A percentile compares a stretch with the other conserved stretches of the same genome.
These are phyloP conservation scores for Ceratobasidium sp. DNA, from an alignment of 1,284 basidiomycete genomes.

Conservation along the genomic window DNA sequence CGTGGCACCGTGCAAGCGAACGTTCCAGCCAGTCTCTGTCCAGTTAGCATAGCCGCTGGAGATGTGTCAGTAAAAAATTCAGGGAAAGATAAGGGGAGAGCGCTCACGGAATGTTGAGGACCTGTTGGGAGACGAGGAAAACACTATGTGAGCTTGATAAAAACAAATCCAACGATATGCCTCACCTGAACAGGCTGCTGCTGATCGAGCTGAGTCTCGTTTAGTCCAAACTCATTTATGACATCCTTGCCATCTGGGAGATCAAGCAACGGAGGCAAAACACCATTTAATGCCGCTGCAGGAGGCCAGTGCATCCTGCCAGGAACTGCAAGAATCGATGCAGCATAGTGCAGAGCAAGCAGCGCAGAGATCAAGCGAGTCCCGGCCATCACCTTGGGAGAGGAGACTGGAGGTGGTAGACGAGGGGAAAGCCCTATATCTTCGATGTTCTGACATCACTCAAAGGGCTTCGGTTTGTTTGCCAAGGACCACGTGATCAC, in stretches of 20 bases:
- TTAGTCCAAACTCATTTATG: slow-evolving; percentile 39
- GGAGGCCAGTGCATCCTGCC: slow-evolving; percentile 20
- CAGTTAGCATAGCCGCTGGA: slow-evolving; percentile 46
- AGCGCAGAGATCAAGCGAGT: not conserved
- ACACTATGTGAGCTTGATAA: not conserved
- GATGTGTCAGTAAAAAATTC: not conserved
- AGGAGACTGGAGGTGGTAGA: not conserved
- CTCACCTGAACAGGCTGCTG: slow-evolving; percentile 36
- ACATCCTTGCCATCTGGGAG: slow-evolving; percentile 43
- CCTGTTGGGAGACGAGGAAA: not conserved
- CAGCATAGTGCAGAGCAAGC: not conserved
- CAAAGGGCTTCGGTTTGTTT: not conserved
- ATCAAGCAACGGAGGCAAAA: slow-evolving; percentile 44
- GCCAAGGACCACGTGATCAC: not conserved
- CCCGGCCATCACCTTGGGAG: not conserved
- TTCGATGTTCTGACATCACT: not conserved
- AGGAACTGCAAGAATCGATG: not conserved
- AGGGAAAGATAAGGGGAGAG: not conserved
- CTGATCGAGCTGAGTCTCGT: slow-evolving; percentile 32
- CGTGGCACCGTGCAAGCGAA: slow-evolving; percentile 45
- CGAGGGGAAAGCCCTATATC: not conserved
- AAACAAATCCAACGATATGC: not conserved
- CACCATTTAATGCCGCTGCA: slow-evolving; percentile 35
- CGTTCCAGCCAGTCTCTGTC: slow-evolving; percentile 45
- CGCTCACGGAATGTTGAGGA: slow-evolving; percentile 45